Evolutionary conservation across 257 asterid species (phyloP).

Genomic region (Agastache rugosa): DNA sequence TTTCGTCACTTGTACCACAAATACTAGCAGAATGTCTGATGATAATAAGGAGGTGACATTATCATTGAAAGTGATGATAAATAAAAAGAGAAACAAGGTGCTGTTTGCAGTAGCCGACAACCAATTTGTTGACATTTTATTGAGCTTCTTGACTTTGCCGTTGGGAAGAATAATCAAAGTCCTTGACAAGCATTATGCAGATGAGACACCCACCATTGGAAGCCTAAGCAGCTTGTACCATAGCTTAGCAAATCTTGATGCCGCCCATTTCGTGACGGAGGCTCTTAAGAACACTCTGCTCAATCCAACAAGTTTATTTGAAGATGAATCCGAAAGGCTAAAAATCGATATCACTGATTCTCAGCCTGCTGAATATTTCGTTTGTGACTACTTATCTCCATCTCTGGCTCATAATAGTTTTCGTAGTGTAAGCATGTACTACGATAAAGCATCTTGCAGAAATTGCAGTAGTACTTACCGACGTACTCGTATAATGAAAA

Average conservation of each 20-base stretch:
- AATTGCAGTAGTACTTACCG: too few relatives aligned
- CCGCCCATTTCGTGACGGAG: background rate
- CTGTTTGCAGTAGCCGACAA: conserved; percentile 27
- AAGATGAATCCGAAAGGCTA: background rate
- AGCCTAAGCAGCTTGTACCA: conserved; percentile 34
- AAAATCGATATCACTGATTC: conserved; percentile 10
- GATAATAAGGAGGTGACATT: background rate
- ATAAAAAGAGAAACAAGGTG: conserved; percentile 31
- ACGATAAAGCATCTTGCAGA: background rate
- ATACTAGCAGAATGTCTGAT: background rate
- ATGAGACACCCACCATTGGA: conserved; percentile 18
- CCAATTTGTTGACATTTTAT: conserved; percentile 28
- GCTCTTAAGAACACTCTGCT: conserved; percentile 28
- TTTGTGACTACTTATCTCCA: background rate
- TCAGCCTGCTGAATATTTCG: background rate
- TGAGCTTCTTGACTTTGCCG: conserved; percentile 39
- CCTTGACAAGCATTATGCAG: background rate
- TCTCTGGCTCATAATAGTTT: background rate
- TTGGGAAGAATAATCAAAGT: conserved; percentile 27
- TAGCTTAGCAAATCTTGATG: conserved; percentile 22
- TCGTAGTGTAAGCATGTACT: background rate
- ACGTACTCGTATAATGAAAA: too few relatives aligned
- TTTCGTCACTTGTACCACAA: too few relatives aligned
- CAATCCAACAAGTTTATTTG: conserved; percentile 15
- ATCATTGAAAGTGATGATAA: conserved; percentile 22